Evolutionary conservation across 139 green algal species (phyloP).

Genomic region (Chlorella sp.): DNA sequence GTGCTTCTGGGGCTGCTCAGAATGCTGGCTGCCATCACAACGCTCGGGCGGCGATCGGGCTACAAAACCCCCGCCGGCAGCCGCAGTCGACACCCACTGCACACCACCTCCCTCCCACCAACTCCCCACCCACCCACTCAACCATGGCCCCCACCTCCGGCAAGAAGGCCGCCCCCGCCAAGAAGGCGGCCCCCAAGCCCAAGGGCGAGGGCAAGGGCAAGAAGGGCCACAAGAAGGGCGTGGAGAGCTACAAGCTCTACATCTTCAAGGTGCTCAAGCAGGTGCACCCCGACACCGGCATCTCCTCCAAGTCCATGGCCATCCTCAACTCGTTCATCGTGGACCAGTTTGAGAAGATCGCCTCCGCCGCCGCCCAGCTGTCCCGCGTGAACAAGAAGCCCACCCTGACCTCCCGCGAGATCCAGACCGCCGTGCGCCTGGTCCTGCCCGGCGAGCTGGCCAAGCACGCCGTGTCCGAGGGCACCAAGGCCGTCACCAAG

Average conservation of each 20-base stretch:
- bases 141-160: constrained; percentile 16
- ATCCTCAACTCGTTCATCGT: constrained; percentile 85
- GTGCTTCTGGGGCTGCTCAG: no score
- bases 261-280: constrained; percentile 94
- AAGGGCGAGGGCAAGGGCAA: constrained; percentile 38
- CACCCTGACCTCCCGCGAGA: constrained; percentile 88
- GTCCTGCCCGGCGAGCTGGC: constrained; percentile 78
- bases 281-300: constrained; percentile 86
- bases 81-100: no score
- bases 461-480: constrained; percentile 79
- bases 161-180: constrained; percentile 26
- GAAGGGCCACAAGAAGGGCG: constrained; percentile 4
- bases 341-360: constrained; percentile 16
- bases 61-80: no score
- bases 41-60: no score
- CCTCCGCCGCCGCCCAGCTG: constrained; percentile 70
- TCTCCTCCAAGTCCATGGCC: constrained; percentile 81
- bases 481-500: constrained; percentile 78
- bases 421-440: constrained; percentile 88
- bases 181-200: constrained; percentile 55
- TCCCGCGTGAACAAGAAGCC: constrained; percentile 88
- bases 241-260: constrained; percentile 83
- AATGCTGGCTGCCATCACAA: no score
- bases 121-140: not conserved
- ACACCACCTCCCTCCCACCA: not conserved